These are phyloP conservation scores for Pezicula radicicola DNA, from an alignment of 2,329 filamentous ascomycete genomes.

Conservation along the genomic window DNA sequence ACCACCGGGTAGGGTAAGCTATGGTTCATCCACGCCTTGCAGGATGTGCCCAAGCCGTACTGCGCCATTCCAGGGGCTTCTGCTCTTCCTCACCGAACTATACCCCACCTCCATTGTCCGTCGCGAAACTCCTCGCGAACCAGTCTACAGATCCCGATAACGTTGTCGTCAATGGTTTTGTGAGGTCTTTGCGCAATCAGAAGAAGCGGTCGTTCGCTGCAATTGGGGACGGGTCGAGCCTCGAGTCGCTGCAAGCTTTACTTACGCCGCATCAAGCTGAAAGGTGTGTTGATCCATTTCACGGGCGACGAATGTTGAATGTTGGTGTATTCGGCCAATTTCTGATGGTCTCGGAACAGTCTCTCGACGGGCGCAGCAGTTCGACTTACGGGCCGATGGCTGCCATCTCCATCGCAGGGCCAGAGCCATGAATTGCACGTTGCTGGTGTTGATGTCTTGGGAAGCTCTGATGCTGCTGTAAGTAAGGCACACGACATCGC, in stretches of 20 bases:
- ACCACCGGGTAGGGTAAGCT: too few relatives aligned
- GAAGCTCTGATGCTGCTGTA: conserved; percentile 77
- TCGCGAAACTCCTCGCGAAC: conserved; percentile 56
- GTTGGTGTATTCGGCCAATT: conserved; percentile 5
- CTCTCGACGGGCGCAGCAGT: conserved; percentile 81
- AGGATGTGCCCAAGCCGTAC: neutral
- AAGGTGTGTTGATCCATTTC: conserved; percentile 15
- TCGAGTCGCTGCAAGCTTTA: conserved; percentile 65
- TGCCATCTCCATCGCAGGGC: conserved; percentile 61
- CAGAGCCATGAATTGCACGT: conserved; percentile 83
- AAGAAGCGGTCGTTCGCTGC: conserved; percentile 81
- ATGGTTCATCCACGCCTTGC: conserved; percentile 9
- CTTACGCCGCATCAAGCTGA: conserved; percentile 24
- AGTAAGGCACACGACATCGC: conserved; percentile 29
- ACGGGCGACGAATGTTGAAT: neutral
- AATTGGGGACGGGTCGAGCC: conserved; percentile 82
- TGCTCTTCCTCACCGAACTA: conserved; percentile 1
- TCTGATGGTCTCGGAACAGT: conserved; percentile 40
- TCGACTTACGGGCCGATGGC: conserved; percentile 74
- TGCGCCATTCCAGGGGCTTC: conserved; percentile 2
- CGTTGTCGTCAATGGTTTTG: conserved; percentile 70
- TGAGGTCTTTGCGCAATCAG: conserved; percentile 82
- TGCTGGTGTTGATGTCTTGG: conserved; percentile 65
- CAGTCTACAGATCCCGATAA: conserved; percentile 41
- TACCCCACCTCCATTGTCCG: conserved; percentile 36